Evolutionary conservation across 2,329 filamentous ascomycete genomes (phyloP).

Genomic region (Colletotrichum scovillei): DNA sequence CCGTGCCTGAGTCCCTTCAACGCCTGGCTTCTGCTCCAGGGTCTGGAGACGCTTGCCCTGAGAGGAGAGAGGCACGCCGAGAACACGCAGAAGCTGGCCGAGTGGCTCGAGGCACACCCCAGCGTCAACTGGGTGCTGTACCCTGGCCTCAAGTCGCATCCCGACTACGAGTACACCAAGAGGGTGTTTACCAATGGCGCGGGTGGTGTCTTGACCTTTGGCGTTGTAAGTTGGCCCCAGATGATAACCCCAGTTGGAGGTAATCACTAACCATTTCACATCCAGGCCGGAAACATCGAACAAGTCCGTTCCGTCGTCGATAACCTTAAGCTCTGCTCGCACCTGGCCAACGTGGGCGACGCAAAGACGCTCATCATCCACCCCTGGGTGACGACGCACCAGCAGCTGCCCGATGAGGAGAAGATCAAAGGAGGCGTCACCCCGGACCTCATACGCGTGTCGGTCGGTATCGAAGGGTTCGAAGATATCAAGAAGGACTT

Average conservation of each 20-base stretch:
- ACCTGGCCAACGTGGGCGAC: constrained; percentile 80
- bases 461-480: constrained; percentile 70
- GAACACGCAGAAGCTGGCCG: constrained; percentile 73
- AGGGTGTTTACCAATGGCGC: constrained; percentile 76
- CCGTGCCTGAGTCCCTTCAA: constrained; percentile 77
- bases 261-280: constrained; percentile 35
- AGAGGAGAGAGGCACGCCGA: constrained; percentile 73
- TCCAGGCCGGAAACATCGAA: constrained; percentile 45
- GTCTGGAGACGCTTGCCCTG: constrained; percentile 76
- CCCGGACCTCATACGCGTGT: constrained; percentile 42
- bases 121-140: constrained; percentile 80
- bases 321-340: constrained; percentile 78
- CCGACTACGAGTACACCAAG: constrained; percentile 72
- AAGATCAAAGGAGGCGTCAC: constrained; percentile 74
- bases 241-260: constrained; percentile 58
- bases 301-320: constrained; percentile 68
- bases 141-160: constrained; percentile 74
- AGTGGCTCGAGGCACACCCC: constrained; percentile 75
- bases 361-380: constrained; percentile 79
- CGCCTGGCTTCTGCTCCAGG: constrained; percentile 77
- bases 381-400: constrained; percentile 79
- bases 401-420: constrained; percentile 76
- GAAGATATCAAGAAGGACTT: constrained; percentile 80
- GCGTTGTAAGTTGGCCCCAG: constrained; percentile 53
- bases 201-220: constrained; percentile 78